Conservation (phyloP, 1,284 basidiomycete species). For the Entoloma clypeatum region DNA sequence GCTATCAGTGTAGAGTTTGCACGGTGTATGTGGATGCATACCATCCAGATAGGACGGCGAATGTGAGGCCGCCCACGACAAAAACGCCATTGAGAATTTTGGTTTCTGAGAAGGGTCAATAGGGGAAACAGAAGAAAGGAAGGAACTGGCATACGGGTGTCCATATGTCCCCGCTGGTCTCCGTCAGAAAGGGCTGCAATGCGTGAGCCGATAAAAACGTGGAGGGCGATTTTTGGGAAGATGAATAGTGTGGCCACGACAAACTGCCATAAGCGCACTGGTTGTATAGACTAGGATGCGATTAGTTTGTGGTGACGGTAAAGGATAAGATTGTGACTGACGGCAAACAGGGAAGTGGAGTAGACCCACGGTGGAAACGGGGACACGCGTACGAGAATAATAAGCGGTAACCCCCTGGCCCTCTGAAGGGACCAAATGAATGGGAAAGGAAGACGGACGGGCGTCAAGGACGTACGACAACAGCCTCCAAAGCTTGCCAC, state of each 20-base stretch:
- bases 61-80: conserved; percentile 52
- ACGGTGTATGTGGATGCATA: conserved; percentile 32
- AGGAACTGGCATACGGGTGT: conserved; percentile 47
- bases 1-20: not conserved
- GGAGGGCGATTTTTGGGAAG: conserved; percentile 67
- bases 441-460: conserved; percentile 2
- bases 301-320: conserved; percentile 3
- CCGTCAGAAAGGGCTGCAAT: conserved; percentile 75
- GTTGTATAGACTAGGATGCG: conserved; percentile 57
- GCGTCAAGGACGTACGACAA: conserved; percentile 52
- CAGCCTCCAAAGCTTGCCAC: conserved; percentile 74
- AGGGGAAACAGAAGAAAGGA: conserved; percentile 7
- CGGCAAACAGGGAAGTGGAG: conserved; percentile 74
- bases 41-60: conserved; percentile 62
- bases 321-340: conserved; percentile 34
- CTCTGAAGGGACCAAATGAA: conserved; percentile 35
- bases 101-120: conserved; percentile 39
- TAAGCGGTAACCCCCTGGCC: conserved; percentile 70
- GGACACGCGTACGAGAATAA: conserved; percentile 76
- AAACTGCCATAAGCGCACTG: conserved; percentile 74
- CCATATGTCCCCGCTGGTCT: conserved; percentile 70
- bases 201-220: conserved; percentile 75
- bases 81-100: conserved; percentile 62
- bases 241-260: conserved; percentile 65
- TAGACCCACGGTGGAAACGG: conserved; percentile 84